A percentile compares a stretch with the other conserved stretches of the same genome.
Evolutionary conservation across 2,329 filamentous ascomycete genomes (phyloP).

Genomic region (Penicillium carneum): DNA sequence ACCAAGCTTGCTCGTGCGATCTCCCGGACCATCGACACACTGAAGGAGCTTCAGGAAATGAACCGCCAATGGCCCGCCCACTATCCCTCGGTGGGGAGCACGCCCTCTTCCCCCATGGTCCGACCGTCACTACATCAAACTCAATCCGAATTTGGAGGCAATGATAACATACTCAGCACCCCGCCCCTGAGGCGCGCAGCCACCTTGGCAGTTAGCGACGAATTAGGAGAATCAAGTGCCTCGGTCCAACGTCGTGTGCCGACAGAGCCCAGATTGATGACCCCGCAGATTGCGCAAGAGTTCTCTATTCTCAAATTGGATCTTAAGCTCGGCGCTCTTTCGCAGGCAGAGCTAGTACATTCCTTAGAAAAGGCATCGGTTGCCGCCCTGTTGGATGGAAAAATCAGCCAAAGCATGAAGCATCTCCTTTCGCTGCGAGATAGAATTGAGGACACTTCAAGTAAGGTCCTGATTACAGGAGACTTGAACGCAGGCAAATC

Average conservation of each 20-base stretch:
- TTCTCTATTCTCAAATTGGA: conserved; percentile 96
- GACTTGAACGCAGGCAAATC: conserved; percentile 98
- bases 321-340: conserved; percentile 83
- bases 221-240: conserved; percentile 74
- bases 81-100: conserved; percentile 72
- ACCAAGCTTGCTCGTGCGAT: conserved; percentile 87
- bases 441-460: conserved; percentile 94
- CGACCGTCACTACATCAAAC: conserved; percentile 49
- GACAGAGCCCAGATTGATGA: conserved; percentile 81
- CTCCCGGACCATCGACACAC: conserved; percentile 80
- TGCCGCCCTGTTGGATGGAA: conserved; percentile 87
- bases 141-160: conserved; percentile 45
- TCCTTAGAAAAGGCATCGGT: conserved; percentile 92
- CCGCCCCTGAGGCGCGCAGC: conserved; percentile 69
- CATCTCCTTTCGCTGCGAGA: conserved; percentile 87
- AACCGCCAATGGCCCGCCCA: conserved; percentile 92
- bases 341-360: conserved; percentile 89
- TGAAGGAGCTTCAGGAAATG: conserved; percentile 84
- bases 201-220: conserved; percentile 70
- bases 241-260: conserved; percentile 67
- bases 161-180: conserved; percentile 37
- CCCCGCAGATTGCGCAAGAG: conserved; percentile 90
- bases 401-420: conserved; percentile 91
- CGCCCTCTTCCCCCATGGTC: conserved; percentile 38
- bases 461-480: conserved; percentile 94